phyloP scores from a whole-genome alignment of 2,329 filamentous ascomycete genomes.

The Leptographium wingfieldii region DNA sequence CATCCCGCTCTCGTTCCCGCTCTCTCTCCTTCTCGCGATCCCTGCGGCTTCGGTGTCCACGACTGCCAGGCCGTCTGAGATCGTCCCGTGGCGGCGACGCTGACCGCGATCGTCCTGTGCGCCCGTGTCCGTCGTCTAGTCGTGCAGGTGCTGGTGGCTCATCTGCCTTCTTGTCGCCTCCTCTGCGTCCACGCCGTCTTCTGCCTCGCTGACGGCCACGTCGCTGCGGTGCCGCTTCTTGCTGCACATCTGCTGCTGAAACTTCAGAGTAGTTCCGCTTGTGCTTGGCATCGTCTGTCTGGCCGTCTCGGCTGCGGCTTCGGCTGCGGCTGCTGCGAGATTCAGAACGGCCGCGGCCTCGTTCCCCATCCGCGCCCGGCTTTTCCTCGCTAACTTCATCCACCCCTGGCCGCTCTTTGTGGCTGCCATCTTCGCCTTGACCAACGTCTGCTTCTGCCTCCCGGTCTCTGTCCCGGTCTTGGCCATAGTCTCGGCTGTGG shows the following conservation, averaged over 20 bases:
- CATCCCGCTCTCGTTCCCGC: slow-evolving; percentile 2
- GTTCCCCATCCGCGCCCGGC: slow-evolving; percentile 1
- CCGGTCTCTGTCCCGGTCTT: neutral
- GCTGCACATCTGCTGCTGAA: neutral
- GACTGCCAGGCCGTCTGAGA: slow-evolving; percentile 9
- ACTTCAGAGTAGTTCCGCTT: neutral
- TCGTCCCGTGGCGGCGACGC: neutral
- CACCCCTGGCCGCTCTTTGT: slow-evolving; percentile 14
- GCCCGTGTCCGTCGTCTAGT: neutral
- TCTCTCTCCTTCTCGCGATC: slow-evolving; percentile 1
- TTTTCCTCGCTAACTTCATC: neutral
- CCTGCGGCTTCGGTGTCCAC: slow-evolving; percentile 26
- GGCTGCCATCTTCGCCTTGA: neutral
- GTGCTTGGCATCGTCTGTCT: neutral
- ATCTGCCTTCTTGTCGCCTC: neutral
- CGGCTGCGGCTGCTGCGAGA: neutral
- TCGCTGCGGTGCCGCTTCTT: neutral
- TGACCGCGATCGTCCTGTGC: neutral
- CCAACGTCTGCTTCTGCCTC: neutral
- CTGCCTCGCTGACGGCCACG: neutral
- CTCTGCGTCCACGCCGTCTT: neutral
- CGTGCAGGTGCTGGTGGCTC: neutral
- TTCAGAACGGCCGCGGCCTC: neutral
- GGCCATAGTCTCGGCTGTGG: neutral
- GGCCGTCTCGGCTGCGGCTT: neutral